Evolutionary conservation across 1,284 basidiomycete species (phyloP).

Genomic region (Malassezia slooffiae): DNA sequence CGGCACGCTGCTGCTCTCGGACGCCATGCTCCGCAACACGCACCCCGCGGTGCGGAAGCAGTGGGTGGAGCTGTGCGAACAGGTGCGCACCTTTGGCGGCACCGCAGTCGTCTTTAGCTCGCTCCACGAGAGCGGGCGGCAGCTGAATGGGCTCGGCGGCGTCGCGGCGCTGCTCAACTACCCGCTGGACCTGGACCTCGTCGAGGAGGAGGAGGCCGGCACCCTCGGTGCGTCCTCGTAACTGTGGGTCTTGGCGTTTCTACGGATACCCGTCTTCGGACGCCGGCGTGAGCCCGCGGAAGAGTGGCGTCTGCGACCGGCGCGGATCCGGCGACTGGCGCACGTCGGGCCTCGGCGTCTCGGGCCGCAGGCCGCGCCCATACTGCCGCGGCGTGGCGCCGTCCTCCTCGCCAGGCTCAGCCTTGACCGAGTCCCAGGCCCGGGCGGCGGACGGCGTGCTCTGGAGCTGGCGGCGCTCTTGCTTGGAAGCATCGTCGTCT

Average conservation of each 20-base stretch:
- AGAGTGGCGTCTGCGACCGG: constrained; percentile 6
- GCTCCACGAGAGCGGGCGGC: constrained; percentile 85
- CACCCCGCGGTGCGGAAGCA: constrained; percentile 49
- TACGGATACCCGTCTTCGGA: too few species aligned
- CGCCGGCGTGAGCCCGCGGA: constrained; percentile 11
- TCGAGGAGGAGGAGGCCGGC: constrained; percentile 52
- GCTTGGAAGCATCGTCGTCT: constrained; percentile 6
- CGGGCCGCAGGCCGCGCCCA: too few species aligned
- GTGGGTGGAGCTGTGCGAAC: constrained; percentile 81
- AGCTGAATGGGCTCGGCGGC: constrained; percentile 86
- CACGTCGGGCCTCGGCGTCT: too few species aligned
- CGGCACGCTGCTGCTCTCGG: constrained; percentile 86
- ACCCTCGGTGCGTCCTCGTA: not conserved
- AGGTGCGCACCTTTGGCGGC: constrained; percentile 73
- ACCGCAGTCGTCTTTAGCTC: constrained; percentile 94
- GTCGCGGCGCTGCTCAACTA: constrained; percentile 92
- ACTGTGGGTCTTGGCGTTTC: too few species aligned
- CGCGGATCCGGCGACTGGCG: too few species aligned
- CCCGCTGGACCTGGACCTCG: constrained; percentile 76
- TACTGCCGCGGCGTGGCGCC: too few species aligned
- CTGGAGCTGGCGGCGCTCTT: constrained; percentile 4
- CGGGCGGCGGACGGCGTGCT: too few species aligned
- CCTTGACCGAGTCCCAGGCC: too few species aligned
- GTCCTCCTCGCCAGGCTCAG: too few species aligned
- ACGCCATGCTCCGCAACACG: constrained; percentile 67